Evolutionary conservation across 1,139 yeast species (phyloP).

Genomic region (Nematodospora anomalae): DNA sequence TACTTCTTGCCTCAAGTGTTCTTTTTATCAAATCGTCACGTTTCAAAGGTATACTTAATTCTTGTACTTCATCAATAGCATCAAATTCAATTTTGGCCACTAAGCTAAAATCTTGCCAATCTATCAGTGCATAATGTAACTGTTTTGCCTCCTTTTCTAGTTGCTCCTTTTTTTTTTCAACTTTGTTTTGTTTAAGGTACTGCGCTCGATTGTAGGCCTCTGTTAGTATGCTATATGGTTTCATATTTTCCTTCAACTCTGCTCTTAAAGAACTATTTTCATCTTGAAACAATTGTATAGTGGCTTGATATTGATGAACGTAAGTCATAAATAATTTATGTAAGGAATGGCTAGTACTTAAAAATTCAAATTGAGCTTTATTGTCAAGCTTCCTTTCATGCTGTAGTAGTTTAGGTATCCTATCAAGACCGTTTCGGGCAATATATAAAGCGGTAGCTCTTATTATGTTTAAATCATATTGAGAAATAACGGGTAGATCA

Average conservation of each 20-base stretch:
- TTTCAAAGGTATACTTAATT: constrained; percentile 61
- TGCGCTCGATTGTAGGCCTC: constrained; percentile 61
- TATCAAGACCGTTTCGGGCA: constrained; percentile 54
- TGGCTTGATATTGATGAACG: constrained; percentile 55
- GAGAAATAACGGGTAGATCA: constrained; percentile 56
- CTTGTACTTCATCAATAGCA: constrained; percentile 62
- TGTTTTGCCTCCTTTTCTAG: constrained; percentile 34
- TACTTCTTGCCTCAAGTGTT: constrained; percentile 46
- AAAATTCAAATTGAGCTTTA: constrained; percentile 66
- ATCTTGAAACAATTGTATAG: constrained; percentile 25
- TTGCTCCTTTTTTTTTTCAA: constrained; percentile 30
- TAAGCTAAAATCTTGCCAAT: constrained; percentile 83
- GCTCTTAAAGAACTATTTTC: constrained; percentile 10
- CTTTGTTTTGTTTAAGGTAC: constrained; percentile 39
- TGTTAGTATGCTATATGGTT: constrained; percentile 36
- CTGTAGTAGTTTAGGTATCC: constrained; percentile 35
- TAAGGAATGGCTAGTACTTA: constrained; percentile 61
- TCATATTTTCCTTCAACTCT: constrained; percentile 1
- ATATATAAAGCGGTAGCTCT: constrained; percentile 72
- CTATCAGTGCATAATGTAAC: constrained; percentile 69
- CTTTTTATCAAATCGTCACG: constrained; percentile 62
- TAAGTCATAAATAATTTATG: constrained; percentile 51
- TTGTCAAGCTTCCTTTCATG: constrained; percentile 39
- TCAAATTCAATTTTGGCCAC: constrained; percentile 71
- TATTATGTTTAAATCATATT: constrained; percentile 65